phyloP scores from a whole-genome alignment of 2,329 filamentous ascomycete genomes.

The Cercospora zeae-maydis region DNA sequence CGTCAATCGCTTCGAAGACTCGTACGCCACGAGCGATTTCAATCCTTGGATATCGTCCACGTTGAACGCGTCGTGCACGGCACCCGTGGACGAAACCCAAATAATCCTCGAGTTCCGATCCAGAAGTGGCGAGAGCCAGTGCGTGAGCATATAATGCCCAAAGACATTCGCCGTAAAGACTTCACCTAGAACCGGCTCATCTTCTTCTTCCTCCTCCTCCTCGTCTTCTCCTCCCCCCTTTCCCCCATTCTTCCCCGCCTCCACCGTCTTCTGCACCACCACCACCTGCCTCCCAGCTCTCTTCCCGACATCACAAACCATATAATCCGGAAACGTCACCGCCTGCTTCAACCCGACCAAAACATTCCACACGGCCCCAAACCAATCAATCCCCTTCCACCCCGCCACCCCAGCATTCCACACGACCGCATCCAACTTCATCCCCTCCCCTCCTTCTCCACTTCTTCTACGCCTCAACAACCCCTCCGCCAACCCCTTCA shows the following conservation, averaged over 20 bases:
- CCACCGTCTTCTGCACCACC: constrained; percentile 8
- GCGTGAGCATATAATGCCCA: constrained; percentile 86
- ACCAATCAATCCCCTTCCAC: constrained; percentile 76
- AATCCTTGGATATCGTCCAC: constrained; percentile 74
- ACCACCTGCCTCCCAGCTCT: constrained; percentile 53
- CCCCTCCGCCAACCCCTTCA: constrained; percentile 52
- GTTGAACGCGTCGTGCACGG: constrained; percentile 55
- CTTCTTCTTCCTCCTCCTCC: constrained; percentile 6
- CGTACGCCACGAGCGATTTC: constrained; percentile 64
- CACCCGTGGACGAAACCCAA: constrained; percentile 84
- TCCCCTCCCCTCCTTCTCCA: too few species aligned
- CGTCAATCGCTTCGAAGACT: constrained; percentile 80
- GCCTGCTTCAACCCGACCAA: constrained; percentile 63
- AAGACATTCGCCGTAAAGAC: constrained; percentile 93
- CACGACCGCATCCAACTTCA: constrained; percentile 70
- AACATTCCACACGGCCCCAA: constrained; percentile 52
- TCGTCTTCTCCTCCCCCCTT: neutral
- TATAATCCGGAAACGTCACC: constrained; percentile 75
- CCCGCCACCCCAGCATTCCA: constrained; percentile 88
- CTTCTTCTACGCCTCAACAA: constrained; percentile 56
- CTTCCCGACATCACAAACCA: constrained; percentile 59
- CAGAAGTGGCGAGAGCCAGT: constrained; percentile 74
- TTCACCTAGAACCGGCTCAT: constrained; percentile 65
- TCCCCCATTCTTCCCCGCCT: constrained; percentile 13
- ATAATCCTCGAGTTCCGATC: constrained; percentile 61